Evolutionary conservation across 805 yeast genomes (phyloP).

Genomic region (Metschnikowia henanensis): DNA sequence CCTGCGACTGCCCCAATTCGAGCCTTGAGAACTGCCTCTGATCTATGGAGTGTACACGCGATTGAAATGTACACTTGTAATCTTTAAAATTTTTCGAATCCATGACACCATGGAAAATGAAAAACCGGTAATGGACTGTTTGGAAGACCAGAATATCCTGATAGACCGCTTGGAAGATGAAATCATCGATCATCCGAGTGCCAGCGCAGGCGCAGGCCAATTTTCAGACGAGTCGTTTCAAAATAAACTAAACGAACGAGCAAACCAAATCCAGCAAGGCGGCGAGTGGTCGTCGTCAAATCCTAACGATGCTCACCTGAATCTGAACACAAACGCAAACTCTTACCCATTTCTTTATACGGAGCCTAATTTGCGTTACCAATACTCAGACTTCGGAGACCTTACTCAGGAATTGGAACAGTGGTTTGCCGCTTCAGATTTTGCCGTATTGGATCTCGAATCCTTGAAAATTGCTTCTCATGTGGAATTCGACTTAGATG

Average conservation of each 20-base stretch:
- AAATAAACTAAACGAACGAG: slow-evolving; percentile 40
- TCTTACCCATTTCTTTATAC: slow-evolving; percentile 30
- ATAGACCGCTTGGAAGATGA: slow-evolving; percentile 49
- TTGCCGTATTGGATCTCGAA: slow-evolving; percentile 12
- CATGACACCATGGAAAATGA: slow-evolving; percentile 7
- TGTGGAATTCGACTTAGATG: not conserved
- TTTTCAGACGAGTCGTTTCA: slow-evolving; percentile 43
- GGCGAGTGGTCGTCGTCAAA: slow-evolving; percentile 15
- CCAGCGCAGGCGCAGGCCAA: slow-evolving; percentile 27
- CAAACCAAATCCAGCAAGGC: slow-evolving; percentile 33
- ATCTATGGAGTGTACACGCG: not conserved
- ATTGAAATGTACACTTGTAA: too few relatives aligned
- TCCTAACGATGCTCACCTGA: slow-evolving; percentile 6
- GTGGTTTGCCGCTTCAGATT: slow-evolving; percentile 40
- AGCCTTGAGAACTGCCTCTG: too few relatives aligned
- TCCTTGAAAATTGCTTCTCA: not conserved
- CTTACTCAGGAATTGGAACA: slow-evolving; percentile 34
- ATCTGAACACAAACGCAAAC: slow-evolving; percentile 7
- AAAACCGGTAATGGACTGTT: slow-evolving; percentile 2
- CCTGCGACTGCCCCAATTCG: not conserved
- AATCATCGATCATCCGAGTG: slow-evolving; percentile 44
- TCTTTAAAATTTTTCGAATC: not conserved
- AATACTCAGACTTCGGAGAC: slow-evolving; percentile 27
- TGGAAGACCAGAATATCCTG: slow-evolving; percentile 29
- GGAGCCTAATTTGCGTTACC: slow-evolving; percentile 31